Evolutionary conservation across 257 asterid genomes (phyloP).

Genomic region (Jasminum sambac): DNA sequence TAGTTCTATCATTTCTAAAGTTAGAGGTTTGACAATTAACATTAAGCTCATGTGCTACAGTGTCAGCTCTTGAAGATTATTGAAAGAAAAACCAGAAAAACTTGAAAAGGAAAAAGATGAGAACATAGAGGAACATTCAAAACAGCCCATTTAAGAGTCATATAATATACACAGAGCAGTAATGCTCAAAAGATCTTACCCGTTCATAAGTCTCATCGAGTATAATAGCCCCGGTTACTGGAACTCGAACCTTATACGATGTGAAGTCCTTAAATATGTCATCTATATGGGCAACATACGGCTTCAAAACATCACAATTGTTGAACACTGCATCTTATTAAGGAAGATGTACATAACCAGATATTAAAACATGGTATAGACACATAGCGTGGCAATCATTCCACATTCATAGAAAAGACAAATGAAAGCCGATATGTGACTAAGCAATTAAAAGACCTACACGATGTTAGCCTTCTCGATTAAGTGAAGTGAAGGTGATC

Average conservation of each 20-base stretch:
- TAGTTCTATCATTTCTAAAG: neutral
- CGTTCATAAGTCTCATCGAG: conserved; percentile 77
- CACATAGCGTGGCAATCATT: neutral
- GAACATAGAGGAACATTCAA: neutral
- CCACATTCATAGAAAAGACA: neutral
- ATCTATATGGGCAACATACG: conserved; percentile 79
- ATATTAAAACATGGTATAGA: neutral
- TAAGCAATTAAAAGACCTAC: neutral
- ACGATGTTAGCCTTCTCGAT: neutral
- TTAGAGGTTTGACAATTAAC: conserved; percentile 2
- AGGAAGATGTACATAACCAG: conserved; percentile 41
- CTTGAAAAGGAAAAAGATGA: neutral
- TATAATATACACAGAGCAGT: neutral
- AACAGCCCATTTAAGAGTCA: conserved; percentile 6
- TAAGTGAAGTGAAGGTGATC: neutral
- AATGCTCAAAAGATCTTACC: conserved; percentile 43
- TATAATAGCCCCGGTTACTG: conserved; percentile 85
- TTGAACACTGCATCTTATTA: conserved; percentile 62
- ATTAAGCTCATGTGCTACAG: neutral
- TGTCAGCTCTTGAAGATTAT: neutral
- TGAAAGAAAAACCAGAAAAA: neutral
- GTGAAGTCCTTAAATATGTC: conserved; percentile 90
- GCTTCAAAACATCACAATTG: conserved; percentile 85
- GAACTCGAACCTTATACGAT: conserved; percentile 87
- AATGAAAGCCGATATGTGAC: neutral